Evolutionary conservation across 139 green algal genomes (phyloP).

Genomic region (Pleodorina starrii): DNA sequence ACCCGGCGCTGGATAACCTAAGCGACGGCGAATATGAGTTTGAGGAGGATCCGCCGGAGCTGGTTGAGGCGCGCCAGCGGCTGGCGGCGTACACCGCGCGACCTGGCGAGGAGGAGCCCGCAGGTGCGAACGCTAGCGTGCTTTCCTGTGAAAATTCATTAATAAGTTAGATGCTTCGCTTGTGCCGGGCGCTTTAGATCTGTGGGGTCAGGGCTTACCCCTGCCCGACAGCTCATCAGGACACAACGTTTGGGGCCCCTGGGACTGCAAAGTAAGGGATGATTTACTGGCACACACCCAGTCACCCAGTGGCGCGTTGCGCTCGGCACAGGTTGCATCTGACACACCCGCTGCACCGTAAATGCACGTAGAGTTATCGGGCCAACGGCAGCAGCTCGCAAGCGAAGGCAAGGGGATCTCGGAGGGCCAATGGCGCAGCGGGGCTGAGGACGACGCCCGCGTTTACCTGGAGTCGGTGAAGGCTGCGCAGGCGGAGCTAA

Average conservation of each 20-base stretch:
- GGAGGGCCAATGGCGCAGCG: neutral
- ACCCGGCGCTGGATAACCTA: slow-evolving; percentile 82
- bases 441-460: slow-evolving; percentile 26
- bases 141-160: no score
- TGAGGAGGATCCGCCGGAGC: slow-evolving; percentile 69
- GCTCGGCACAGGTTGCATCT: no score
- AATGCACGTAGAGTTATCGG: slow-evolving; percentile 45
- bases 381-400: slow-evolving; percentile 32
- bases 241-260: no score
- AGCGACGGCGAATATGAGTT: slow-evolving; percentile 64
- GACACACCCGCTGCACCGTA: neutral
- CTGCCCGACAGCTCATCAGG: no score
- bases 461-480: slow-evolving; percentile 60
- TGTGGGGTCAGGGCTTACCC: no score
- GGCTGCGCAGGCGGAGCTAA: slow-evolving; percentile 56
- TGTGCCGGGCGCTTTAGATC: no score
- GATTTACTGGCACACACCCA: no score
- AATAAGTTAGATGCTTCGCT: no score
- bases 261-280: no score
- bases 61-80: slow-evolving; percentile 63
- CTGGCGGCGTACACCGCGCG: slow-evolving; percentile 66
- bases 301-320: no score
- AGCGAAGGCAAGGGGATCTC: neutral
- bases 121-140: slow-evolving; percentile 60
- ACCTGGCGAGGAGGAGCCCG: slow-evolving; percentile 63